Evolutionary conservation across 2,329 filamentous ascomycete species (phyloP).

Genomic region (Myriosclerotinia duriaeana): DNA sequence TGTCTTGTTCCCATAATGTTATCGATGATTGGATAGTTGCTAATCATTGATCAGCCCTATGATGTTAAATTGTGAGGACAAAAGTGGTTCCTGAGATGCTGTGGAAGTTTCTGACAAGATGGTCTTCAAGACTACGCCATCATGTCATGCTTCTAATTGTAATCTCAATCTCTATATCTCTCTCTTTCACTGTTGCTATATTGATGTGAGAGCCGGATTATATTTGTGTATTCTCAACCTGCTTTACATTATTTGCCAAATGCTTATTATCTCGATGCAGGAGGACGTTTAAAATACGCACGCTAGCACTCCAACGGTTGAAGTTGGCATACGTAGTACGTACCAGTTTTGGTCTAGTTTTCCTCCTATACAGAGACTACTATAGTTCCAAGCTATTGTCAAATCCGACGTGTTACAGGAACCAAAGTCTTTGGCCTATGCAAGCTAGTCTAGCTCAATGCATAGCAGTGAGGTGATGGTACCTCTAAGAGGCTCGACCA

Average conservation of each 20-base stretch:
- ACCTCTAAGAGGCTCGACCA: neutral
- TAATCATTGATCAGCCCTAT: constrained; percentile 13
- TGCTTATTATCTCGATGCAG: neutral
- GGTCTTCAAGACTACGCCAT: neutral
- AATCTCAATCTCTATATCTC: neutral
- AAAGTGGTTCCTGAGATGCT: neutral
- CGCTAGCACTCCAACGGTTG: neutral
- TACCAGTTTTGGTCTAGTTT: neutral
- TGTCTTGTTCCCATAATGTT: neutral
- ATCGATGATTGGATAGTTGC: constrained; percentile 6
- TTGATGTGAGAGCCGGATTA: neutral
- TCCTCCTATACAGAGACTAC: neutral
- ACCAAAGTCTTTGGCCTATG: neutral
- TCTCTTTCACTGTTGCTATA: neutral
- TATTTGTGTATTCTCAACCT: neutral
- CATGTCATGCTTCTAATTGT: neutral
- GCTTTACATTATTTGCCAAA: neutral
- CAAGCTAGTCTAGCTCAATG: neutral
- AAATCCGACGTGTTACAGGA: neutral
- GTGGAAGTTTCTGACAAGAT: neutral
- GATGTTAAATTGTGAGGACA: neutral
- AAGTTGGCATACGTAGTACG: too few relatives aligned
- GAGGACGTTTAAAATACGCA: too few relatives aligned
- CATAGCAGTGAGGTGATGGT: neutral
- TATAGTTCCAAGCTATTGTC: neutral